Percentiles rank a stretch among this genome's conserved stretches.
phyloP scores from a whole-genome alignment of 495 filamentous ascomycete genomes.

The Rostrohypoxylon terebratum region DNA sequence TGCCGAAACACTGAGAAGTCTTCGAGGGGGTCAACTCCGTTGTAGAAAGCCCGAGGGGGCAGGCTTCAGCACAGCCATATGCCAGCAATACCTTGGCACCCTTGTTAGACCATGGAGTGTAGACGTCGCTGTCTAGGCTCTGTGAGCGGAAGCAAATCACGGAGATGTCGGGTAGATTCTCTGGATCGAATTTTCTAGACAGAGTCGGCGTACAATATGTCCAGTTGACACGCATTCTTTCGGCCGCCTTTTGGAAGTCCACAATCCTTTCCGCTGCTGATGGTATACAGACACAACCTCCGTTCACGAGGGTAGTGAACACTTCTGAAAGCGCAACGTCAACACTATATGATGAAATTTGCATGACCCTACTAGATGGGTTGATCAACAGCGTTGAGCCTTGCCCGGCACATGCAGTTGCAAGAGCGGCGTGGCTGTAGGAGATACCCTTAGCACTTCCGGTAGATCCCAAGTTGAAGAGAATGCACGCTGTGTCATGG shows the following conservation, averaged over 20 bases:
- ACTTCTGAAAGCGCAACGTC: conserved; percentile 76
- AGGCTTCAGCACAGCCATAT: conserved; percentile 59
- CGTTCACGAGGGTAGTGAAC: conserved; percentile 70
- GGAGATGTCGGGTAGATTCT: conserved; percentile 52
- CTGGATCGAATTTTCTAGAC: conserved; percentile 57
- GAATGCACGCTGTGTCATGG: conserved; percentile 58
- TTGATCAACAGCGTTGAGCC: conserved; percentile 62
- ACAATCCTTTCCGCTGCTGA: conserved; percentile 54
- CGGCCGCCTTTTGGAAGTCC: conserved; percentile 55
- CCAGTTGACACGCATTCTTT: conserved; percentile 62
- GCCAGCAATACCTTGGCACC: conserved; percentile 59
- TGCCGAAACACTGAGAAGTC: conserved; percentile 55
- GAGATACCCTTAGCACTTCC: conserved; percentile 54
- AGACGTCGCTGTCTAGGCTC: conserved; percentile 57
- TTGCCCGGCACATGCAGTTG: conserved; percentile 60
- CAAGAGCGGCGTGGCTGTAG: conserved; percentile 60
- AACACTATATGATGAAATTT: conserved; percentile 76
- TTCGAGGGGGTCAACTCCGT: conserved; percentile 54
- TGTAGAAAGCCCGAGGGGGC: conserved; percentile 60
- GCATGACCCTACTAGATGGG: conserved; percentile 66
- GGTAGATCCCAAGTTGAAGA: conserved; percentile 53
- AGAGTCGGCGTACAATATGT: conserved; percentile 61
- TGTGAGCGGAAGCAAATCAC: conserved; percentile 60
- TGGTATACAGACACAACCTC: conserved; percentile 64
- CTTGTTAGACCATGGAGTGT: conserved; percentile 56